Evolutionary conservation across 768 basidiomycete genomes (phyloP), one percentile per base, ranked within the genome.

Genomic region (Xerocomellus chrysenteron): DNA sequence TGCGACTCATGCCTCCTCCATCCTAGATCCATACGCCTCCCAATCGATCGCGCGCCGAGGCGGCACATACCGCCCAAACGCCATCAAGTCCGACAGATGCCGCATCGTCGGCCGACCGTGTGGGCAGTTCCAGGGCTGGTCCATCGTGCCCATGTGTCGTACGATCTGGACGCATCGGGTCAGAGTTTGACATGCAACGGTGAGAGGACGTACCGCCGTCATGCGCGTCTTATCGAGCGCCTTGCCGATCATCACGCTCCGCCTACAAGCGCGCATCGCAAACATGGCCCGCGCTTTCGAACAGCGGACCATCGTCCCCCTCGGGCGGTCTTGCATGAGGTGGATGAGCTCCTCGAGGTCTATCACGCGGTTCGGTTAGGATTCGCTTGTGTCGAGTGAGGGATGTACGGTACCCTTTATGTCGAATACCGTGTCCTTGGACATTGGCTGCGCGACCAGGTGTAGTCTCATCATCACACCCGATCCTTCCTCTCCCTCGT

Each of bases 201-300:
- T 11, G 10, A 47, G 14, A 35, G 10, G 9, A 56, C 82, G 68
- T 64, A 92, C 88, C 57, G 77, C 66, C 19, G 78, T 81, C 96
- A 99, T 98, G 66, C 91, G 92, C 16, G 76, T 71, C 56, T 73
- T 77, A 37, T 81, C 93, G 57, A 98, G 77, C 12, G 94, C 79
- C 76, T 84, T 91, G 4, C 97, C 95, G 43, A 98, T 80, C 97
- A 98, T 99, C 41, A 97, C 87, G 71, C 94, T 98, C 76, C 91
- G 94, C 60, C 96, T 72, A 73, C 97, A 99, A 0, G 97, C 97
- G 36, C 95, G 83, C 82, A 87, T 91, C 0, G 97, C 97, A 67
- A 99, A 98, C 95, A 99, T 98, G 5, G 86, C 80, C 16, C 94
- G 82, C 16, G 91, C 93, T 71, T 98, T 98, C 16, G 89, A 88